Conservation (phyloP, 192 early-diverging fungal species). For the Paraglomus occultum region DNA sequence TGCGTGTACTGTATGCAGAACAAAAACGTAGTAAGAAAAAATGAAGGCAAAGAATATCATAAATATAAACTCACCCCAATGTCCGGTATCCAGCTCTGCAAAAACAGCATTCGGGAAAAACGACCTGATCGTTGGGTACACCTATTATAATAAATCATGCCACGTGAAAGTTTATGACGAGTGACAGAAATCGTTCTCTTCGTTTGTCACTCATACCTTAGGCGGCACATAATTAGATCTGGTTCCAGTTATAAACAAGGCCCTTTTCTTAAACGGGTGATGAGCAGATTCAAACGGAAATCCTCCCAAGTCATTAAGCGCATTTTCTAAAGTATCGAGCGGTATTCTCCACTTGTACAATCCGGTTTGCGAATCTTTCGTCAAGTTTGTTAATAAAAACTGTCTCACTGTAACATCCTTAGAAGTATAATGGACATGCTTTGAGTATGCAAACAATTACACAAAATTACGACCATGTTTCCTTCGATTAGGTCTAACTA, state of each 20-base stretch:
- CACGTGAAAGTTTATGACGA: no score
- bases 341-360: constrained; percentile 72
- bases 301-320: constrained; percentile 48
- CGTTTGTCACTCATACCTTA: constrained; percentile 26
- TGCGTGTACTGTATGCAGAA: constrained; percentile 52
- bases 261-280: constrained; percentile 54
- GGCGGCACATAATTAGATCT: constrained; percentile 66
- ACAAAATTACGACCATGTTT: no score
- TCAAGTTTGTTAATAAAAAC: constrained; percentile 93
- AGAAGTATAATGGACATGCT: not conserved
- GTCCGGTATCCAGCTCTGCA: constrained; percentile 74
- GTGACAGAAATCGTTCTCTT: no score
- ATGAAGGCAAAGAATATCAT: not conserved
- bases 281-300: constrained; percentile 46
- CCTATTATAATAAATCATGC: constrained; percentile 20
- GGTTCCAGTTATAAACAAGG: constrained; percentile 82
- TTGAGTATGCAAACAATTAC: not conserved
- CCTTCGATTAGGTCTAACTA: not conserved
- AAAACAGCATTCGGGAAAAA: constrained; percentile 75
- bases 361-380: constrained; percentile 42
- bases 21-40: not conserved
- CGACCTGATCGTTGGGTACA: constrained; percentile 53
- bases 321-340: constrained; percentile 60
- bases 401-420: constrained; percentile 62
- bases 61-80: constrained; percentile 69